A percentile compares a stretch with the other conserved stretches of the same genome.
Evolutionary conservation across 208 protist genomes (phyloP).

Genomic region (Wallacemonas sp.): DNA sequence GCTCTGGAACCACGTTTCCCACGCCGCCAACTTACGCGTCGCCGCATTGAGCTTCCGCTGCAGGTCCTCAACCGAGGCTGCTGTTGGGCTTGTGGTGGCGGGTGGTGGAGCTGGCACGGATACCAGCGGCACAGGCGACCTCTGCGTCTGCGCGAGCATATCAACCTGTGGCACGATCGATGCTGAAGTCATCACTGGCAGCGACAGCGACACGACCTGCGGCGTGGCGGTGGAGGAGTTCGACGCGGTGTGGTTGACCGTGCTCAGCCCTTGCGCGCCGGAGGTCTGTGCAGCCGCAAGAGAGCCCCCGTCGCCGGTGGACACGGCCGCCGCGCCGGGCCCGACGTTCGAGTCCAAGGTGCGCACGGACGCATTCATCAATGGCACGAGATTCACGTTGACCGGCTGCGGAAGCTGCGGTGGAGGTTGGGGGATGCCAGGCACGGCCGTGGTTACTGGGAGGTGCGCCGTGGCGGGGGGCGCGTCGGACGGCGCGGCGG

Average conservation of each 20-base stretch:
- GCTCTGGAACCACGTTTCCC: slow-evolving; percentile 58
- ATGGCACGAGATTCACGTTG: no score
- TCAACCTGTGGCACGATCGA: no score
- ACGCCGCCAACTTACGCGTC: slow-evolving; percentile 49
- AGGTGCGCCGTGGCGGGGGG: no score
- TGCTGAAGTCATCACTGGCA: background rate
- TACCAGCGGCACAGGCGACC: background rate
- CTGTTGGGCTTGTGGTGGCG: background rate
- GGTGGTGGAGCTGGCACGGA: background rate
- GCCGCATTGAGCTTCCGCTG: slow-evolving; percentile 25
- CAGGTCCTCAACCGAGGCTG: background rate
- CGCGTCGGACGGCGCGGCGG: background rate
- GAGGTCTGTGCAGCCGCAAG: no score
- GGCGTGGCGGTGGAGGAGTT: background rate
- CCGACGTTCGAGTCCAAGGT: background rate
- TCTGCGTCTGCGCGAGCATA: no score
- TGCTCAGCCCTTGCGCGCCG: no score
- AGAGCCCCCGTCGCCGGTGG: no score
- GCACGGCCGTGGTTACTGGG: no score
- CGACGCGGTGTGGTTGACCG: slow-evolving; percentile 2
- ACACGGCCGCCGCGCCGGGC: background rate
- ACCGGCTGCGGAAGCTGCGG: background rate
- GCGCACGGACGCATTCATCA: background rate
- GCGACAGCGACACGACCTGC: background rate
- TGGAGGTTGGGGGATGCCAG: no score